Evolutionary conservation across 345 rosid species (phyloP).

Genomic region (Euphorbia lathyris): DNA sequence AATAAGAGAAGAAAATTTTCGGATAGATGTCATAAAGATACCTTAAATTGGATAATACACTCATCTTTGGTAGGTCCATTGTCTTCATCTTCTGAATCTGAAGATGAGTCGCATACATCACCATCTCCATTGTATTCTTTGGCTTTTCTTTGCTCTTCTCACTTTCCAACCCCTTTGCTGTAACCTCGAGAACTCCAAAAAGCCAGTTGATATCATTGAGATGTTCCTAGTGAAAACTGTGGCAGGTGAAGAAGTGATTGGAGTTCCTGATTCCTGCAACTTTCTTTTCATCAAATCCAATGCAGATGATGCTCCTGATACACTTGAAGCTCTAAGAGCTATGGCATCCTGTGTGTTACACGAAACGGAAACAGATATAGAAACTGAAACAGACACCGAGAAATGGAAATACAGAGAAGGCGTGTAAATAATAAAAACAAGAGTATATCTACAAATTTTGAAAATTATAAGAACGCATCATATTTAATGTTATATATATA

Average conservation of each 20-base stretch:
- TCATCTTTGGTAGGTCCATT: too few species aligned
- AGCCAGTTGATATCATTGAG: slow-evolving; percentile 61
- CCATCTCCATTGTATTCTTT: slow-evolving; percentile 67
- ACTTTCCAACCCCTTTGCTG: slow-evolving; percentile 52
- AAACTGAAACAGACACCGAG: too few species aligned
- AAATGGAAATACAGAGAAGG: too few species aligned
- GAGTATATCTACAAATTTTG: too few species aligned
- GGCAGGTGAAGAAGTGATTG: slow-evolving; percentile 44
- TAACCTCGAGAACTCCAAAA: slow-evolving; percentile 50
- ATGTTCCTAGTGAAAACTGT: slow-evolving; percentile 39
- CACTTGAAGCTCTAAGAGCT: slow-evolving; percentile 48
- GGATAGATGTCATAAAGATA: too few species aligned
- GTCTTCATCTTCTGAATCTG: too few species aligned
- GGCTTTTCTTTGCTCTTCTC: slow-evolving; percentile 61
- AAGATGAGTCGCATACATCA: slow-evolving; percentile 61
- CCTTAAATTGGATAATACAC: too few species aligned
- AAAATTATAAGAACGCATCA: too few species aligned
- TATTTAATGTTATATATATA: too few species aligned
- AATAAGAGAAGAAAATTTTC: too few species aligned
- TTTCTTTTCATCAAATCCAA: slow-evolving; percentile 86
- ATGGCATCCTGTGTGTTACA: slow-evolving; percentile 66
- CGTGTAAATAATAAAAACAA: too few species aligned
- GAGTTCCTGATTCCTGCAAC: slow-evolving; percentile 80
- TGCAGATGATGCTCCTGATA: slow-evolving; percentile 71
- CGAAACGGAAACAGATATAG: slow-evolving; percentile 53